Conservation (phyloP, 106 monocot genomes). For the Acorus gramineus region DNA sequence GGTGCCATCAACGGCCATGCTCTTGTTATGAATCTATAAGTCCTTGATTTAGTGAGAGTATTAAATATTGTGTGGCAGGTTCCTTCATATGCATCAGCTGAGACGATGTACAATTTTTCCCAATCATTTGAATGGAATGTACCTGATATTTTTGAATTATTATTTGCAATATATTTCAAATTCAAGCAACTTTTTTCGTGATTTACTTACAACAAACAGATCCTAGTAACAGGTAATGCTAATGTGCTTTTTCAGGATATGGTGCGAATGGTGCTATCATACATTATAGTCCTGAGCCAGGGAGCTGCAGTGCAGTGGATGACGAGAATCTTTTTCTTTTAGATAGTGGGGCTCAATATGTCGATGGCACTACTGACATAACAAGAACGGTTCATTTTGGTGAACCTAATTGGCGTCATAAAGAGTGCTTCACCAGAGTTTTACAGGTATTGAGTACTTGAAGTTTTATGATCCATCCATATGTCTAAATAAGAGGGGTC, state of each 20-base stretch:
- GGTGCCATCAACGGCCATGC: too few relatives aligned
- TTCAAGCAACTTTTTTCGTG: too few relatives aligned
- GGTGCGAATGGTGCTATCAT: slow-evolving; percentile 95
- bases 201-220: not conserved
- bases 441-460: slow-evolving; percentile 39
- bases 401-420: slow-evolving; percentile 67
- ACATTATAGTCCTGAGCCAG: slow-evolving; percentile 64
- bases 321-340: slow-evolving; percentile 74
- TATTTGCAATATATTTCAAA: too few relatives aligned
- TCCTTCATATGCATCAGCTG: too few relatives aligned
- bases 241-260: slow-evolving; percentile 47
- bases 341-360: slow-evolving; percentile 91
- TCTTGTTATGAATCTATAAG: too few relatives aligned
- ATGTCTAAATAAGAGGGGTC: too few relatives aligned
- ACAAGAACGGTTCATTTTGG: slow-evolving; percentile 98
- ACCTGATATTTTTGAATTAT: too few relatives aligned
- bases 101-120: too few relatives aligned
- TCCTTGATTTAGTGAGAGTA: too few relatives aligned
- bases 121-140: too few relatives aligned
- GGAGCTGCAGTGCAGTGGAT: slow-evolving; percentile 75
- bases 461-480: not conserved
- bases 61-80: too few relatives aligned
- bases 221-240: not conserved
- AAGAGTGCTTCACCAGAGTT: slow-evolving; percentile 95
- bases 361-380: slow-evolving; percentile 92